A percentile compares a stretch with the other conserved stretches of the same genome.
Evolutionary conservation across 1,284 basidiomycete genomes (phyloP).

Genomic region (Pisolithus thermaeus): DNA sequence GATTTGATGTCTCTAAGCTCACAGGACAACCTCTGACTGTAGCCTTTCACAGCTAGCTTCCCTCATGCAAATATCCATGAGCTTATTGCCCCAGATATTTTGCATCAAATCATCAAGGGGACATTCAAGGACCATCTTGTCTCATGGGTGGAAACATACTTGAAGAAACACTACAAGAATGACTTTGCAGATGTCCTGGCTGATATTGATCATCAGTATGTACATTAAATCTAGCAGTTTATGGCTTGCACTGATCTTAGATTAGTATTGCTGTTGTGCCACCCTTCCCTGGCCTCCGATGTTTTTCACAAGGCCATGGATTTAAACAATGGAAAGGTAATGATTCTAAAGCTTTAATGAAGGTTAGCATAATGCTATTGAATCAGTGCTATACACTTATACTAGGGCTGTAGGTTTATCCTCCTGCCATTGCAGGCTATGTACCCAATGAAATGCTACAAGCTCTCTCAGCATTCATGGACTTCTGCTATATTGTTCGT

Average conservation of each 20-base stretch:
- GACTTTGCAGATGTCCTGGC: neutral
- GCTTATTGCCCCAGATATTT: neutral
- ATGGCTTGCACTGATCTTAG: no score
- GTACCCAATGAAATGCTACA: slow-evolving; percentile 9
- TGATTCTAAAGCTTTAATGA: no score
- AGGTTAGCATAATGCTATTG: no score
- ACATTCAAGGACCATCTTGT: slow-evolving; percentile 3
- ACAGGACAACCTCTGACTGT: neutral
- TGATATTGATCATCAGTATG: slow-evolving; percentile 4
- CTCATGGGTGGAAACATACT: slow-evolving; percentile 1
- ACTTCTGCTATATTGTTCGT: slow-evolving; percentile 9
- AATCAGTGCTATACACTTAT: no score
- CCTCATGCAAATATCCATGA: neutral
- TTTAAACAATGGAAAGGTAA: no score
- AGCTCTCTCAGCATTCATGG: slow-evolving; percentile 5
- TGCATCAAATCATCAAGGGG: neutral
- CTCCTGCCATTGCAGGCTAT: slow-evolving; percentile 12
- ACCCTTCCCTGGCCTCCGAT: no score
- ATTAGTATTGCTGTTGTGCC: no score
- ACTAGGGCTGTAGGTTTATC: slow-evolving; percentile 3
- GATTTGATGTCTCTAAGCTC: neutral
- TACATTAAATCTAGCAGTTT: no score
- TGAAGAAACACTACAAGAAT: neutral
- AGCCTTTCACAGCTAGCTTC: neutral
- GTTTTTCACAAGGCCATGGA: no score